Evolutionary conservation across 306 rosid genomes (phyloP).

Genomic region (Citrullus colocynthis): DNA sequence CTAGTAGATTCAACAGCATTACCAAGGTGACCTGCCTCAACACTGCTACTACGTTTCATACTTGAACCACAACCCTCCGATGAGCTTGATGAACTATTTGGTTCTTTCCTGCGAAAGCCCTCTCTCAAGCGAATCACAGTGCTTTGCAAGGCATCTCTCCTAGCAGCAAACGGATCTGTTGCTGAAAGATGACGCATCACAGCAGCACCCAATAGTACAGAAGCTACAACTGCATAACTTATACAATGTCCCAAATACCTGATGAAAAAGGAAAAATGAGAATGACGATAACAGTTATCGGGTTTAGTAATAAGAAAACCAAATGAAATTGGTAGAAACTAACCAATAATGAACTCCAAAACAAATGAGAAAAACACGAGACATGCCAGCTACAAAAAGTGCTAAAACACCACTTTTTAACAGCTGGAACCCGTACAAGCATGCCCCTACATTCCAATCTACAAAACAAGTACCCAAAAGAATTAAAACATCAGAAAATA

Average conservation of each 20-base stretch:
- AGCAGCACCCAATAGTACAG: constrained; percentile 87
- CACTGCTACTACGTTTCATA: constrained; percentile 94
- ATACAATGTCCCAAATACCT: constrained; percentile 99
- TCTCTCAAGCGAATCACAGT: constrained; percentile 94
- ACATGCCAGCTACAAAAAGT: constrained; percentile 86
- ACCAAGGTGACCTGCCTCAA: constrained; percentile 76
- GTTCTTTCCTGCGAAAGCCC: constrained; percentile 94
- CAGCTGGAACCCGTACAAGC: constrained; percentile 91
- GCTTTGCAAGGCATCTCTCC: constrained; percentile 97
- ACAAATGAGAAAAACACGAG: constrained; percentile 95
- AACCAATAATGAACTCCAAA: constrained; percentile 97
- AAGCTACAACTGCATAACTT: constrained; percentile 93
- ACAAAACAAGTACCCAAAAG: constrained; percentile 16
- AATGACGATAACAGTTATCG: constrained; percentile 10
- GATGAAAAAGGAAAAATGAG: constrained; percentile 12
- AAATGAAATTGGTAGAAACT: constrained; percentile 17
- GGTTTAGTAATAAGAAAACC: background rate
- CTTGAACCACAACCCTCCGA: constrained; percentile 99
- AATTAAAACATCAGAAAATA: background rate
- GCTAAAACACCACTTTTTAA: constrained; percentile 80
- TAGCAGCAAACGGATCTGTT: constrained; percentile 84
- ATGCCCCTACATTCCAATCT: constrained; percentile 99
- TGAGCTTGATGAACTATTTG: constrained; percentile 90
- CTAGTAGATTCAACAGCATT: constrained; percentile 55
- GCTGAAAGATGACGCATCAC: constrained; percentile 91